A percentile compares a stretch with the other conserved stretches of the same genome.
Evolutionary conservation across 371 early-diverging fungal species (phyloP).

Genomic region (Apophysomyces elegans): DNA sequence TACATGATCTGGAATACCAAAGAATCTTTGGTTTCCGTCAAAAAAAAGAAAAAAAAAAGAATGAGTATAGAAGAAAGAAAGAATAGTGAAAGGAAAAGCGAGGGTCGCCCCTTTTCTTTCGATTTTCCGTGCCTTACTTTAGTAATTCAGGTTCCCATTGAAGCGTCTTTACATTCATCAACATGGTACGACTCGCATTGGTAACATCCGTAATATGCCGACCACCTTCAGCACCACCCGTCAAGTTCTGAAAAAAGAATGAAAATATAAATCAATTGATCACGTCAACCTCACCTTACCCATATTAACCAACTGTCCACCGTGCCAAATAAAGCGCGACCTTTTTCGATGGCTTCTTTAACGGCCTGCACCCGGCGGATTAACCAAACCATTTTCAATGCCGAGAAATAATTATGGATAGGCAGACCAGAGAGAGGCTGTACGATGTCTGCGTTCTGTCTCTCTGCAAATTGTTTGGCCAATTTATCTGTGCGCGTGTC

Average conservation of each 20-base stretch:
- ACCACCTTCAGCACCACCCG: conserved; percentile 72
- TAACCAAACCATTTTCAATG: conserved; percentile 90
- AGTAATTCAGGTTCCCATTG: conserved; percentile 80
- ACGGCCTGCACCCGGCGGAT: conserved; percentile 67
- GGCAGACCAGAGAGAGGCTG: conserved; percentile 80
- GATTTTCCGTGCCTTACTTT: conserved; percentile 38
- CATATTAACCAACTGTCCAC: conserved; percentile 93
- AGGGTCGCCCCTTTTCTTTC: too few relatives aligned
- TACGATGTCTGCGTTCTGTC: conserved; percentile 46
- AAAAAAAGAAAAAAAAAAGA: background rate
- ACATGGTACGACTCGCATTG: conserved; percentile 92
- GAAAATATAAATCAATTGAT: background rate
- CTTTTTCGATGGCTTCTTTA: conserved; percentile 19
- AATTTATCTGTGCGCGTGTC: conserved; percentile 41
- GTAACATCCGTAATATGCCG: conserved; percentile 90
- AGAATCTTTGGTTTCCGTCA: conserved; percentile 54
- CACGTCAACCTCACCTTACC: conserved; percentile 29
- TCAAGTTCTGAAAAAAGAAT: conserved; percentile 65
- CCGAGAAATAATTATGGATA: conserved; percentile 91
- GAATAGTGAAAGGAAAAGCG: background rate
- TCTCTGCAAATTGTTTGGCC: conserved; percentile 27
- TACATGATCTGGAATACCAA: conserved; percentile 60
- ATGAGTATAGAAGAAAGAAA: background rate
- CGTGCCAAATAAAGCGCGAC: conserved; percentile 76
- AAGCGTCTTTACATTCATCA: conserved; percentile 84